Percentiles rank a stretch among this genome's conserved stretches.
These are phyloP conservation scores for Periconia macrospinosa DNA, from an alignment of 2,329 filamentous ascomycete species.

Conservation along the genomic window DNA sequence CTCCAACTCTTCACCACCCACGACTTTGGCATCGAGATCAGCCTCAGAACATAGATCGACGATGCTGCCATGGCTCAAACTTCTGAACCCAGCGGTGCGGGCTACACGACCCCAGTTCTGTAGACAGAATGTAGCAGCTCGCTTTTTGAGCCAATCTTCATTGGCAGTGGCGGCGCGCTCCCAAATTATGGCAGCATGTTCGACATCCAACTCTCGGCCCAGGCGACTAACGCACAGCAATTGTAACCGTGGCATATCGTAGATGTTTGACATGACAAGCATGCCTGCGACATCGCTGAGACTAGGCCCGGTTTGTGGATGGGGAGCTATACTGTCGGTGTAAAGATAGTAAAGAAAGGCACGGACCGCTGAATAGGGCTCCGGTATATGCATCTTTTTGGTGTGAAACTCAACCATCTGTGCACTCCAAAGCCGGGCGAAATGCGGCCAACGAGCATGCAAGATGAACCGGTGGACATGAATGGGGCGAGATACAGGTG, in stretches of 20 bases:
- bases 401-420: conserved; percentile 98
- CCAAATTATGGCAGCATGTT: conserved; percentile 95
- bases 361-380: conserved; percentile 90
- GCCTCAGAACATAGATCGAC: conserved; percentile 93
- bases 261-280: conserved; percentile 96
- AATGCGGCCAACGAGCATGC: conserved; percentile 95
- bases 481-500: conserved; percentile 71
- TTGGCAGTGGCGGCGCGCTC: conserved; percentile 87
- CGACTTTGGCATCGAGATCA: conserved; percentile 86
- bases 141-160: conserved; percentile 90
- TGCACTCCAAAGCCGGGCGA: conserved; percentile 84
- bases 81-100: conserved; percentile 82
- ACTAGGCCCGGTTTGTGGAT: conserved; percentile 52
- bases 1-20: conserved; percentile 83
- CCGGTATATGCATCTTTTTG: conserved; percentile 96
- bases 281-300: conserved; percentile 89
- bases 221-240: conserved; percentile 89
- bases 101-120: conserved; percentile 95
- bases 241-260: conserved; percentile 92
- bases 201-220: conserved; percentile 86
- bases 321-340: conserved; percentile 77
- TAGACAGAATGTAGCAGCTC: conserved; percentile 85
- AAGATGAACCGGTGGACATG: conserved; percentile 95
- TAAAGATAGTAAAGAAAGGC: conserved; percentile 97
- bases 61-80: conserved; percentile 74